Percentiles rank a stretch among this genome's conserved stretches.
phyloP scores from a whole-genome alignment of 2,329 filamentous ascomycete species.

The Eutypella sp. region DNA sequence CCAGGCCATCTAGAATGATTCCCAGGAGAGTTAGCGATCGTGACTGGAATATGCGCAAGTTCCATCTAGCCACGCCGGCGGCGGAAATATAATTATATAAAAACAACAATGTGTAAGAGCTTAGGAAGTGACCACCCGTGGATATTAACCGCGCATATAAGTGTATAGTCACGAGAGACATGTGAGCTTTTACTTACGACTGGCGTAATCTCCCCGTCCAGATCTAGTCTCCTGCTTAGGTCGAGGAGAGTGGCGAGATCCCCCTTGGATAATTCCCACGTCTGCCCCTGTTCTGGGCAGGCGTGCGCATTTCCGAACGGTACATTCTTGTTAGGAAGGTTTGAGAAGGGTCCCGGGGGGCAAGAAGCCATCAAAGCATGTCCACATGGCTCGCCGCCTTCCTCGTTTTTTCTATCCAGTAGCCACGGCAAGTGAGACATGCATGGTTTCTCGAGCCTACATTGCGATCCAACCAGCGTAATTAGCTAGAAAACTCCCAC shows the following conservation, averaged over 20 bases:
- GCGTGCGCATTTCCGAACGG: conserved; percentile 46
- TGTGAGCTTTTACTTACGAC: conserved; percentile 36
- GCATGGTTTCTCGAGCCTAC: conserved; percentile 85
- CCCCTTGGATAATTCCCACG: conserved; percentile 71
- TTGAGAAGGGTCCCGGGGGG: conserved; percentile 61
- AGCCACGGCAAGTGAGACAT: conserved; percentile 86
- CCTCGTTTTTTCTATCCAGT: conserved; percentile 53
- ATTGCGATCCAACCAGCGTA: conserved; percentile 35
- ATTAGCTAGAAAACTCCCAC: conserved; percentile 36
- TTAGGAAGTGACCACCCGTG: too few species aligned
- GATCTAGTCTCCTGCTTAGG: conserved; percentile 74
- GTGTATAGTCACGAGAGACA: background rate
- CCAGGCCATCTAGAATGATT: conserved; percentile 74
- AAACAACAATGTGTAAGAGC: too few species aligned
- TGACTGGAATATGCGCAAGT: background rate
- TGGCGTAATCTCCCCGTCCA: conserved; percentile 88
- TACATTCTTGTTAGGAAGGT: conserved; percentile 40
- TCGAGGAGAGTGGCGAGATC: conserved; percentile 80
- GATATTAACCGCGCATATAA: too few species aligned
- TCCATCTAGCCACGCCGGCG: background rate
- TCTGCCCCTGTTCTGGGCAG: conserved; percentile 27
- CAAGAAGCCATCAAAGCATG: conserved; percentile 93
- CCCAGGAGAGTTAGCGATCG: background rate
- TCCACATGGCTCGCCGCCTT: conserved; percentile 68
- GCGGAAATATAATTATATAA: too few species aligned